Conservation (phyloP, 257 asterid genomes). For the Mitragyna speciosa region DNA sequence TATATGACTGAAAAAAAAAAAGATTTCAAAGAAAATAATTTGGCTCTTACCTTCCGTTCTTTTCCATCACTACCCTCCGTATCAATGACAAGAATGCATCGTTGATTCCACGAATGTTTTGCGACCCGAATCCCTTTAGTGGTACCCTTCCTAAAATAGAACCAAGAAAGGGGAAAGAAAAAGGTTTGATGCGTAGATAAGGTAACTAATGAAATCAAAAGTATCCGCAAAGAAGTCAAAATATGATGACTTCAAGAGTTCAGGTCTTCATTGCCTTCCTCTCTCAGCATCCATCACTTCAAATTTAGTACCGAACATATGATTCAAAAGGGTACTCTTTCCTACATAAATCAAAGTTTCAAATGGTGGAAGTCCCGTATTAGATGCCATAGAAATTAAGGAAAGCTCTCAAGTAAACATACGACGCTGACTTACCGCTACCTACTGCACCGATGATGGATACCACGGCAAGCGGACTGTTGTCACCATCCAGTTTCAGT, state of each 20-base stretch:
- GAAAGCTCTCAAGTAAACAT: not conserved
- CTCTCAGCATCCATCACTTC: not conserved
- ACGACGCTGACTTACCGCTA: not conserved
- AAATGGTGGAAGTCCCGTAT: not conserved
- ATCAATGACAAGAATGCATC: constrained; percentile 1
- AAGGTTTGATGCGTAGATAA: not conserved
- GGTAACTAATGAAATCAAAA: not conserved
- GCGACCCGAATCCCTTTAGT: constrained; percentile 4
- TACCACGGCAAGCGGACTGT: not conserved
- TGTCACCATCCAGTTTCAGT: not conserved
- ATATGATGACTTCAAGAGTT: not conserved
- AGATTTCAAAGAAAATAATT: too few relatives aligned
- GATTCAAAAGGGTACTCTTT: constrained; percentile 9
- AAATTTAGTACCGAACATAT: not conserved
- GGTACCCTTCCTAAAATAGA: not conserved
- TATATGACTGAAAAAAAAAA: too few relatives aligned
- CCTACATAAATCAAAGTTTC: not conserved
- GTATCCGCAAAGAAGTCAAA: not conserved
- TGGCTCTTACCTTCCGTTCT: not conserved
- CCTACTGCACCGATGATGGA: constrained; percentile 10
- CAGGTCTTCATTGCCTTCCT: not conserved
- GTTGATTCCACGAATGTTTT: not conserved
- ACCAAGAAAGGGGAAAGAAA: not conserved
- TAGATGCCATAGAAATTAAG: too few relatives aligned
- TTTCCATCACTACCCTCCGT: not conserved